phyloP scores from a whole-genome alignment of 2,329 filamentous ascomycete species.

The Fusarium nurragi region DNA sequence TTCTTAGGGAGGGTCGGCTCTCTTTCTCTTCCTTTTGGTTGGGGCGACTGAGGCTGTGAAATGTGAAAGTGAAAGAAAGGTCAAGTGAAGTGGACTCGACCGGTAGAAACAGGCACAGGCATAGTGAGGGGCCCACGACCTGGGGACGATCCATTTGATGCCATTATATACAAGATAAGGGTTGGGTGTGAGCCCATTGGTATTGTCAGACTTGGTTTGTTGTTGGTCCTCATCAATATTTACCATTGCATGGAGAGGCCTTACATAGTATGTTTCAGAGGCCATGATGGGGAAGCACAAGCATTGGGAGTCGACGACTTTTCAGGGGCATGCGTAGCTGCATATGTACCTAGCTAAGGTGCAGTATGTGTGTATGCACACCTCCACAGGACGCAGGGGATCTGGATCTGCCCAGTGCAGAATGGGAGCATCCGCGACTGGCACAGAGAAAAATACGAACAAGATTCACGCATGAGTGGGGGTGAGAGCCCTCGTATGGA shows the following conservation, averaged over 20 bases:
- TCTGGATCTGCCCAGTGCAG: slow-evolving; percentile 31
- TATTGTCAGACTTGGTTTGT: background rate
- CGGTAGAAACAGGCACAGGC: slow-evolving; percentile 3
- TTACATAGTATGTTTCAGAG: slow-evolving; percentile 3
- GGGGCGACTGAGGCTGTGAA: slow-evolving; percentile 44
- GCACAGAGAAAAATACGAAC: slow-evolving; percentile 38
- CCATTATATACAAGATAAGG: slow-evolving; percentile 1
- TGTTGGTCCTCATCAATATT: background rate
- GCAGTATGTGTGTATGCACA: slow-evolving; percentile 5
- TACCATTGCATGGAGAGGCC: background rate
- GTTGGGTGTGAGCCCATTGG: background rate
- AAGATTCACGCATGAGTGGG: slow-evolving; percentile 24
- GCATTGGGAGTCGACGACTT: background rate
- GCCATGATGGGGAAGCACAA: slow-evolving; percentile 7
- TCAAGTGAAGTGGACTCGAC: background rate
- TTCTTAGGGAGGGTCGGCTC: slow-evolving; percentile 34
- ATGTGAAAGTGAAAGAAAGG: background rate
- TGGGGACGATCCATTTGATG: slow-evolving; percentile 42
- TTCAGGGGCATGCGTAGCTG: slow-evolving; percentile 28
- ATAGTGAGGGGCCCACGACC: slow-evolving; percentile 30
- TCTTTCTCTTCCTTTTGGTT: slow-evolving; percentile 24
- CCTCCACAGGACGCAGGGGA: slow-evolving; percentile 31
- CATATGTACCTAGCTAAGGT: background rate
- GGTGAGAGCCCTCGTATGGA: slow-evolving; percentile 29
- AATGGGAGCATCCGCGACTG: slow-evolving; percentile 20